These are phyloP conservation scores for Cardamine occulta DNA, from an alignment of 345 rosid genomes.

Conservation along the genomic window DNA sequence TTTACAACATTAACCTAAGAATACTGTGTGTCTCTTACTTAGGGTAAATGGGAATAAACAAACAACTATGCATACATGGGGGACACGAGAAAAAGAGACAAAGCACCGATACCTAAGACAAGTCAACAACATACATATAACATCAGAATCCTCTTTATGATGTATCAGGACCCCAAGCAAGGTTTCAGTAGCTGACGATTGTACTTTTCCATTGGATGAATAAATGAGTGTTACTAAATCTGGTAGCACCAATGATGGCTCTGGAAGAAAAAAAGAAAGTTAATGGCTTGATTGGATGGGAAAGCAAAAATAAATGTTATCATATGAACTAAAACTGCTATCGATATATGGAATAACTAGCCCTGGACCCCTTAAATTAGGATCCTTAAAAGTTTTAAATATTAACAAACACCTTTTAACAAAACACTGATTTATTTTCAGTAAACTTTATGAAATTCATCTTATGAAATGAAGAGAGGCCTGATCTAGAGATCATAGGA, in stretches of 20 bases:
- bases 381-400: not conserved
- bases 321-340: conserved; percentile 21
- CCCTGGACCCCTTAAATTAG: not conserved
- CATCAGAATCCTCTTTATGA: conserved; percentile 64
- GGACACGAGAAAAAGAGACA: conserved; percentile 15
- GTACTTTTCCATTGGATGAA: conserved; percentile 56
- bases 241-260: conserved; percentile 70
- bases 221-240: conserved; percentile 57
- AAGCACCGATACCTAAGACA: conserved; percentile 68
- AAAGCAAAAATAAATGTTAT: conserved; percentile 9
- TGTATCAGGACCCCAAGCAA: conserved; percentile 63
- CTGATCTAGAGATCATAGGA: conserved; percentile 7
- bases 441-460: conserved; percentile 18
- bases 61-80: conserved; percentile 12
- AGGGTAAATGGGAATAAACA: conserved; percentile 21
- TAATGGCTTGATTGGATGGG: conserved; percentile 20
- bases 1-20: not conserved
- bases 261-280: conserved; percentile 47
- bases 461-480: conserved; percentile 18
- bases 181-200: conserved; percentile 55
- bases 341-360: conserved; percentile 16
- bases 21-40: not conserved
- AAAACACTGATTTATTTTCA: conserved; percentile 23
- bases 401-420: not conserved
- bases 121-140: conserved; percentile 71